phyloP scores from a whole-genome alignment of 345 rosid genomes.

The Noccaea bulbosa region DNA sequence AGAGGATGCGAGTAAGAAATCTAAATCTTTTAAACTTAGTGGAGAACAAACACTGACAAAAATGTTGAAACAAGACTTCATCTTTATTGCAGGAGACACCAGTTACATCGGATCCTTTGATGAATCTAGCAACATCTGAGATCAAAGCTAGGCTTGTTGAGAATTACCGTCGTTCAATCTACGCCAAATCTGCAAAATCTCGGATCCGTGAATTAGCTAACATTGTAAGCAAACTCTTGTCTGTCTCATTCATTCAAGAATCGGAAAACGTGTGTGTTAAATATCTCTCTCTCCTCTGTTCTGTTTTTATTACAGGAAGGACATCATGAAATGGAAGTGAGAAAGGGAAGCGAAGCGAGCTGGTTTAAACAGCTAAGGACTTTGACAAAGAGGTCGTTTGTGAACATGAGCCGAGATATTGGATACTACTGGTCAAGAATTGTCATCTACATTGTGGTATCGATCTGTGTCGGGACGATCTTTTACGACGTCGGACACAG shows the following conservation, averaged over 20 bases:
- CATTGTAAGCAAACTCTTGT: constrained; percentile 55
- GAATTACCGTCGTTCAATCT: constrained; percentile 63
- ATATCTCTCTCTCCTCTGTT: neutral
- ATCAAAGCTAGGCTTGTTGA: constrained; percentile 76
- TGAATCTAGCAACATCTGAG: constrained; percentile 72
- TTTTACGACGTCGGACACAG: constrained; percentile 64
- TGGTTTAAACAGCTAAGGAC: constrained; percentile 72
- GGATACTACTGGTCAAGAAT: constrained; percentile 89
- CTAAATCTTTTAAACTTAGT: constrained; percentile 4
- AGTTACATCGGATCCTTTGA: constrained; percentile 67
- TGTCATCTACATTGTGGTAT: constrained; percentile 67
- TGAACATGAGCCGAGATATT: constrained; percentile 77
- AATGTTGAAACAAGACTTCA: neutral
- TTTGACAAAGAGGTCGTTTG: constrained; percentile 64
- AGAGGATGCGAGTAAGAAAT: constrained; percentile 40
- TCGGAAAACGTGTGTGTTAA: neutral
- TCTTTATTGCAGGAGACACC: constrained; percentile 58
- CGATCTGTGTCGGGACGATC: constrained; percentile 72
- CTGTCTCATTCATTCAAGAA: constrained; percentile 2
- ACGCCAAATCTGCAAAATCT: constrained; percentile 52
- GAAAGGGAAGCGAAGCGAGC: constrained; percentile 53
- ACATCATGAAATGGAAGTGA: constrained; percentile 47
- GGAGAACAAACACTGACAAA: neutral
- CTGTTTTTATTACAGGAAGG: constrained; percentile 52
- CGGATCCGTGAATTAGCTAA: constrained; percentile 61